phyloP scores from a whole-genome alignment of 768 basidiomycete genomes.

The Hygrophoropsis aurantiaca region DNA sequence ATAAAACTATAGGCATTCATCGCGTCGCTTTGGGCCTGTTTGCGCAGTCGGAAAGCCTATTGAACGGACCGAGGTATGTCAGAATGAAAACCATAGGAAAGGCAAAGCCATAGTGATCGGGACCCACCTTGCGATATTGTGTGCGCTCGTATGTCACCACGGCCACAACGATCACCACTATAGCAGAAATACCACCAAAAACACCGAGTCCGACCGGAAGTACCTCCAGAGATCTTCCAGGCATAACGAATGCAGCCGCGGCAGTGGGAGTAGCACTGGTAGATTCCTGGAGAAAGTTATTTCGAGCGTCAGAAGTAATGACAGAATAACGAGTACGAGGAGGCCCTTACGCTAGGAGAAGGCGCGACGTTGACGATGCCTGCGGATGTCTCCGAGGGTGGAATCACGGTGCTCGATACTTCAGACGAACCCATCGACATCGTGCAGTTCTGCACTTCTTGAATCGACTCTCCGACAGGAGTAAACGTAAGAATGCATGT shows the following conservation, averaged over 20 bases:
- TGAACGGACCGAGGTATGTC: constrained; percentile 6
- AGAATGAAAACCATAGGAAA: no score
- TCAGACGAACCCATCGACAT: constrained; percentile 30
- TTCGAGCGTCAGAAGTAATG: constrained; percentile 8
- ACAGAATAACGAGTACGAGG: constrained; percentile 7
- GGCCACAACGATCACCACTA: constrained; percentile 78
- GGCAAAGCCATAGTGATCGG: neutral
- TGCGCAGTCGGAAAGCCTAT: constrained; percentile 74
- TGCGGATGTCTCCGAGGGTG: constrained; percentile 12
- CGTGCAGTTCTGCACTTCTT: constrained; percentile 55
- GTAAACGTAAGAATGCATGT: constrained; percentile 61
- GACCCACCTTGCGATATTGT: constrained; percentile 76
- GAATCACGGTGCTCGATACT: constrained; percentile 8
- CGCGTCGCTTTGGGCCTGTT: constrained; percentile 63
- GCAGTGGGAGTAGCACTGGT: constrained; percentile 27
- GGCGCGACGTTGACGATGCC: constrained; percentile 16
- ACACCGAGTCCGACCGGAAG: constrained; percentile 82
- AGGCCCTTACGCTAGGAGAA: constrained; percentile 18
- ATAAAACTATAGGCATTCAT: constrained; percentile 62
- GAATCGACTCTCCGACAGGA: constrained; percentile 50
- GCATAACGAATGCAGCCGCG: constrained; percentile 53
- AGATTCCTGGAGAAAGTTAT: constrained; percentile 19
- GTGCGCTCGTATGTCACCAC: constrained; percentile 87
- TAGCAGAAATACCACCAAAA: constrained; percentile 82
- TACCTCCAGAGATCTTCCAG: constrained; percentile 72